Base-by-base conservation (phyloP, 768 basidiomycete species). In the Rhodosporidiobolus sp. region DNA sequence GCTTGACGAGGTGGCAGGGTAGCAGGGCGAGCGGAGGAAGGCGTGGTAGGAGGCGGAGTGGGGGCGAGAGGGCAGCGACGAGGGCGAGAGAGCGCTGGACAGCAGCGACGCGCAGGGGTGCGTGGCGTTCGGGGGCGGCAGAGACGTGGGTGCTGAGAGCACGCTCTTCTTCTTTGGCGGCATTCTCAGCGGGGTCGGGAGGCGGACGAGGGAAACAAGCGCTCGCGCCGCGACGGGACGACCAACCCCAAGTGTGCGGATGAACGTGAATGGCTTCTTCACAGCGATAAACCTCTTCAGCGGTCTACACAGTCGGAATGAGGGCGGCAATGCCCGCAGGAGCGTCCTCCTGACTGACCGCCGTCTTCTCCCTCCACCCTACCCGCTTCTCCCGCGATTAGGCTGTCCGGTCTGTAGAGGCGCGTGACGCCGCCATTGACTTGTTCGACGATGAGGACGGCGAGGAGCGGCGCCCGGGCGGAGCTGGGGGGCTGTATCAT, bases 31-130 rank as follows among this genome's bases (percentile, higher is more conserved):
- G 20, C 48, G 20, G 48, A 75, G 61, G 57, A 75, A 75, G 30
- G 59, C 14, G 53, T 75, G 74, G 66, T 68, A 75, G 19, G 53
- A 43, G 24, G 66, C 20, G 2, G 66, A 22, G 52, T 69, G 73
- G 5, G 73, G 50, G 24, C 65, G 63, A 9, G 22, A 28, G 5
- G 54, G 28, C 43, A 62, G 48, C 28, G 53, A 24, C 1, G 57
- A 8, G 35, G 52, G 32, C 4, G 46, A 34, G 65, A 66, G 28
- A 7, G 30, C 49, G 55, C 26, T 3, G n/a, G 66, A 6, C 12
- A 58, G 32, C 20, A 60, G 52, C 14, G 43, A 7, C 5, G 59
- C 60, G 71, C 71, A 67, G 12, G 71, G 71, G 58, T 72, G 71
- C 26, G 56, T 11, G 6, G 43, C 17, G 52, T 64, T 67, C 0